These are phyloP conservation scores for Hypericum androsaemum DNA, from an alignment of 345 rosid genomes.

Conservation along the genomic window DNA sequence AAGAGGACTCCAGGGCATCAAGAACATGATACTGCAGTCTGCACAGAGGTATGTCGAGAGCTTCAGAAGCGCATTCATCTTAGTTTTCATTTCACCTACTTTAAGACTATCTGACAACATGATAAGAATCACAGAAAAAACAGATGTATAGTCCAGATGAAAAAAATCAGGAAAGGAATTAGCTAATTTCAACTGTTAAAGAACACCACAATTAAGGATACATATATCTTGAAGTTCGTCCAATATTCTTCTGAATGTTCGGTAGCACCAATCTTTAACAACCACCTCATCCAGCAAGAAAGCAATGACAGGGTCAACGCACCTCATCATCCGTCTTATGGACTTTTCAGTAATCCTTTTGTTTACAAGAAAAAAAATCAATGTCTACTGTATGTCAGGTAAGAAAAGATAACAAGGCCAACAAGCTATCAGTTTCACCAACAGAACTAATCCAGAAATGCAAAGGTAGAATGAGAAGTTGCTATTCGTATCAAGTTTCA, in stretches of 20 bases:
- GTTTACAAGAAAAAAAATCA: too few species aligned
- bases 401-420: too few species aligned
- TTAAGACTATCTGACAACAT: slow-evolving; percentile 50
- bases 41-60: slow-evolving; percentile 47
- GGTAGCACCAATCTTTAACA: slow-evolving; percentile 96
- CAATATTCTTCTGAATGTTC: slow-evolving; percentile 47
- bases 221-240: slow-evolving; percentile 62
- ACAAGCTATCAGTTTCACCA: too few species aligned
- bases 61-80: slow-evolving; percentile 47
- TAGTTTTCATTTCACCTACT: slow-evolving; percentile 45
- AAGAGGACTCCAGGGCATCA: slow-evolving; percentile 75
- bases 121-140: slow-evolving; percentile 26
- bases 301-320: slow-evolving; percentile 51
- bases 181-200: slow-evolving; percentile 8
- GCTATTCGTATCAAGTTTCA: too few species aligned
- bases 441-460: too few species aligned
- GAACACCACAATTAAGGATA: slow-evolving; percentile 46
- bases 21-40: slow-evolving; percentile 67
- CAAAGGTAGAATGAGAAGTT: too few species aligned
- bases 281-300: slow-evolving; percentile 99
- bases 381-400: too few species aligned
- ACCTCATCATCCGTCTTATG: too few species aligned
- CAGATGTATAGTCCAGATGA: not conserved
- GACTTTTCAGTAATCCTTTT: too few species aligned
- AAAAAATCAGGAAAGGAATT: slow-evolving; percentile 2